phyloP scores from a whole-genome alignment of 306 rosid species.

The Geum urbanum region DNA sequence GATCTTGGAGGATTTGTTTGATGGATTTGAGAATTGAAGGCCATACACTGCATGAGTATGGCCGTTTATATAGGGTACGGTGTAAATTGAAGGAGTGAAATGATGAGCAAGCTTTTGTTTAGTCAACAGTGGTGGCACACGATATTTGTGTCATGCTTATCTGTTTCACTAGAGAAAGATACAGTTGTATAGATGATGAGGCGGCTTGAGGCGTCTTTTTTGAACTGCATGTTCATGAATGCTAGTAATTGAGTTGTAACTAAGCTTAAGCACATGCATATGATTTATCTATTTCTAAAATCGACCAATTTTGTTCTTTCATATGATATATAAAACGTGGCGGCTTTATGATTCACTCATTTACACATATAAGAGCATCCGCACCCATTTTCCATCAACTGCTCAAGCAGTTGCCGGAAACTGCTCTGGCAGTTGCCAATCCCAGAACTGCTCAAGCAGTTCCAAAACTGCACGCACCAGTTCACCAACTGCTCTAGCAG shows the following conservation, averaged over 20 bases:
- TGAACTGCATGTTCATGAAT: neutral
- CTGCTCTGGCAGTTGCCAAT: too few relatives aligned
- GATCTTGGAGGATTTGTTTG: neutral
- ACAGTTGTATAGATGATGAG: neutral
- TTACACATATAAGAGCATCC: too few relatives aligned
- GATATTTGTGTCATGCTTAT: neutral
- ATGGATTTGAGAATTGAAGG: neutral
- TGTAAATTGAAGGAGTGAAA: neutral
- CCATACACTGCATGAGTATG: neutral
- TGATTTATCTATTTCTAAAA: too few relatives aligned
- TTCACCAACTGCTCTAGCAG: too few relatives aligned
- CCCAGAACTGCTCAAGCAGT: too few relatives aligned
- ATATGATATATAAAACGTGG: too few relatives aligned
- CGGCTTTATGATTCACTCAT: too few relatives aligned
- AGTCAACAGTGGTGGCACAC: neutral
- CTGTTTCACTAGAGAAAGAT: neutral
- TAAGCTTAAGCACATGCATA: too few relatives aligned
- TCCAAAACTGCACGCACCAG: too few relatives aligned
- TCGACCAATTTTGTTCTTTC: too few relatives aligned
- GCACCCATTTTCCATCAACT: too few relatives aligned
- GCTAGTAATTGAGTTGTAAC: neutral
- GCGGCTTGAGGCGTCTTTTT: neutral
- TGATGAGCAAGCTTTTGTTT: neutral
- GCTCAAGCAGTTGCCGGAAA: too few relatives aligned
- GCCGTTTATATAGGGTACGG: constrained; percentile 10